phyloP scores from a whole-genome alignment of 2,329 filamentous ascomycete genomes.

The Xylogone sp. region DNA sequence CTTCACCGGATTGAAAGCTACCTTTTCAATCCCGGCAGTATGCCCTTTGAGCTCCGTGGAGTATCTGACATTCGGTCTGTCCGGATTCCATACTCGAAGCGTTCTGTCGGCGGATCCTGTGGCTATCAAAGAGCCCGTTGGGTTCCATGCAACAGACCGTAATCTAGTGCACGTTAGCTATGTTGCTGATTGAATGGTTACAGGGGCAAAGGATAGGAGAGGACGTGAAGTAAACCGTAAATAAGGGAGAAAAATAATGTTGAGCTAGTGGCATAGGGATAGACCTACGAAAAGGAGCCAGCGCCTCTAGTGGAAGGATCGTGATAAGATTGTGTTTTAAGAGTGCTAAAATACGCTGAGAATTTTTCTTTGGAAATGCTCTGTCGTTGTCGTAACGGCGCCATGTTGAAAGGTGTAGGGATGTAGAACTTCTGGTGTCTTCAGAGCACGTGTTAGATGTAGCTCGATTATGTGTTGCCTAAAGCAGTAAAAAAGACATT shows the following conservation, averaged over 20 bases:
- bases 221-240: background rate
- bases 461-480: too few relatives aligned
- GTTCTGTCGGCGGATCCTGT: slow-evolving; percentile 71
- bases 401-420: slow-evolving; percentile 12
- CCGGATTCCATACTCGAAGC: slow-evolving; percentile 77
- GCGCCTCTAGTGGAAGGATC: slow-evolving; percentile 53
- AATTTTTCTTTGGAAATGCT: slow-evolving; percentile 69
- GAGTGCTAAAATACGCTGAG: slow-evolving; percentile 57
- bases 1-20: slow-evolving; percentile 73
- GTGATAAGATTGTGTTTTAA: slow-evolving; percentile 69
- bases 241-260: background rate
- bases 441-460: too few relatives aligned
- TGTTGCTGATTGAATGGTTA: too few relatives aligned
- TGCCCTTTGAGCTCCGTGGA: slow-evolving; percentile 74
- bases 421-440: background rate
- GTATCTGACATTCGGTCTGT: slow-evolving; percentile 68
- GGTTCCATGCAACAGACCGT: slow-evolving; percentile 84
- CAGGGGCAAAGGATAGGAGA: background rate
- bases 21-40: slow-evolving; percentile 63
- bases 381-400: slow-evolving; percentile 38
- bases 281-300: slow-evolving; percentile 52
- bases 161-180: slow-evolving; percentile 46
- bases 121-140: slow-evolving; percentile 76
- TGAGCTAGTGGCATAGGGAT: background rate
- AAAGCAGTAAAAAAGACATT: too few relatives aligned